Conservation (phyloP, 768 basidiomycete genomes). For the Trametes gibbosa region DNA sequence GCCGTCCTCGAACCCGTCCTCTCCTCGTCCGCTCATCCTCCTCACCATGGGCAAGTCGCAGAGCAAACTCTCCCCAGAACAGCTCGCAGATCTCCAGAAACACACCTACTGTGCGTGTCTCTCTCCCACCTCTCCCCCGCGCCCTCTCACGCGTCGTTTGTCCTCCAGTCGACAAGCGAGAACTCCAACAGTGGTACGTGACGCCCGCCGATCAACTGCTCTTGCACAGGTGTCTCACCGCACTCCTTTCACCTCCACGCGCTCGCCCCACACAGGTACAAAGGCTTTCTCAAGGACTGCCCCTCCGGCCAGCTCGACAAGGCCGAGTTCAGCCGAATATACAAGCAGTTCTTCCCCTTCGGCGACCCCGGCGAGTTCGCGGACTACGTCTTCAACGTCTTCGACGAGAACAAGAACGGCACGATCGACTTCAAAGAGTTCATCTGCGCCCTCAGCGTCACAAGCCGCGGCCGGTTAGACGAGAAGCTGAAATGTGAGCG, state of each 20-base stretch:
- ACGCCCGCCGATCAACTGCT: constrained; percentile 8
- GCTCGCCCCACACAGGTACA: constrained; percentile 66
- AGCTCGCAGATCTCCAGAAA: constrained; percentile 94
- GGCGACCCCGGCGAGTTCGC: constrained; percentile 97
- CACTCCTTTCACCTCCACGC: constrained; percentile 15
- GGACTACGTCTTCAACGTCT: constrained; percentile 98
- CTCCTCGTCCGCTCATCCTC: neutral
- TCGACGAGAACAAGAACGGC: constrained; percentile 92
- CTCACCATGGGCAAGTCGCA: constrained; percentile 90
- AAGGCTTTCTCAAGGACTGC: constrained; percentile 98
- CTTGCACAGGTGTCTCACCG: constrained; percentile 17
- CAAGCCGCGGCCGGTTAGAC: constrained; percentile 87
- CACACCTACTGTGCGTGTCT: constrained; percentile 85
- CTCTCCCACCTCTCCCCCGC: constrained; percentile 19
- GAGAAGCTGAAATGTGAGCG: constrained; percentile 96
- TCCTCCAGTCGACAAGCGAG: constrained; percentile 85
- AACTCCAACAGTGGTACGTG: constrained; percentile 87
- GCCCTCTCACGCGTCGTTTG: constrained; percentile 17
- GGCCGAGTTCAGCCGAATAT: constrained; percentile 93
- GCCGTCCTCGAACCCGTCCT: neutral
- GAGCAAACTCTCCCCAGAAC: constrained; percentile 91
- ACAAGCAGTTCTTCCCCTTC: constrained; percentile 99
- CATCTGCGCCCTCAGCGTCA: constrained; percentile 95
- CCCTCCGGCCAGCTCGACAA: constrained; percentile 96
- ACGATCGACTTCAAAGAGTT: constrained; percentile 99